phyloP scores from a whole-genome alignment of 306 rosid genomes.

The Nissolia schottii region DNA sequence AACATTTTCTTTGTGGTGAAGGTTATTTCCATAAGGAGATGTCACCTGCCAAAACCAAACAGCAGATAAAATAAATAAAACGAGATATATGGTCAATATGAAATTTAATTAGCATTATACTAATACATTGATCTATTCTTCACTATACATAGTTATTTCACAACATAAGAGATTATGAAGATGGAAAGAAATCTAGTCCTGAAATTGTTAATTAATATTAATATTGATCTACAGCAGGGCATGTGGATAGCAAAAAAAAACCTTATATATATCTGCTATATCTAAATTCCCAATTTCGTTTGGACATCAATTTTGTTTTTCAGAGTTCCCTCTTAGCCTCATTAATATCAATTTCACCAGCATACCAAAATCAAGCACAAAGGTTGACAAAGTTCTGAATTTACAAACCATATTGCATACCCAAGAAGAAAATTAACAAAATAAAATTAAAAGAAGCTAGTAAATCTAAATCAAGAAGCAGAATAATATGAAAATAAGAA shows the following conservation, averaged over 20 bases:
- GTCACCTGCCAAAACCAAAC: constrained; percentile 33
- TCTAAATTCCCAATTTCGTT: background rate
- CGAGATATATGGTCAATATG: background rate
- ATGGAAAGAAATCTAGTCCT: background rate
- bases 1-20: constrained; percentile 52
- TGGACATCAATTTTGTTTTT: background rate
- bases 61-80: background rate
- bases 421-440: background rate
- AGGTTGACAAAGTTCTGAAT: background rate
- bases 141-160: background rate
- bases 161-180: background rate
- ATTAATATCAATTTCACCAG: background rate
- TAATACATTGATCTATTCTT: background rate
- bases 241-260: background rate
- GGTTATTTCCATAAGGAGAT: constrained; percentile 58
- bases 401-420: background rate
- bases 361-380: background rate
- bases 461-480: background rate
- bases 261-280: no score
- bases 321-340: background rate
- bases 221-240: background rate
- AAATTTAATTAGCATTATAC: background rate
- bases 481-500: background rate
- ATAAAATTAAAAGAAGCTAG: background rate
- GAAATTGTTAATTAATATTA: background rate